Conservation (phyloP, 331 rosid species). For the Quercus tomentella region DNA sequence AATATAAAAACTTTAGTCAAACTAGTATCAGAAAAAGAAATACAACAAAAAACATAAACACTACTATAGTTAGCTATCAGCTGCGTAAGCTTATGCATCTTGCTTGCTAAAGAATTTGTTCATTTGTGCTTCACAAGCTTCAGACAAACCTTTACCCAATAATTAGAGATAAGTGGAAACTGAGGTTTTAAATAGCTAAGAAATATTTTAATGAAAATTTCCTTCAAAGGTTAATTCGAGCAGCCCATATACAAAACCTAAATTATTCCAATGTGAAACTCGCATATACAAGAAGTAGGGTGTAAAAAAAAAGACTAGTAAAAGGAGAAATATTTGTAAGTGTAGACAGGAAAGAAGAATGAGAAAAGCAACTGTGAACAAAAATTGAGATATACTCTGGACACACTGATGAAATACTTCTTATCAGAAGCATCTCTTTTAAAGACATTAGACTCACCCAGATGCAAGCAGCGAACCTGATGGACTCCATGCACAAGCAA, state of each 20-base stretch:
- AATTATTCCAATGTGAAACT: neutral
- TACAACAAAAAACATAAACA: neutral
- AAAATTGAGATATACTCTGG: neutral
- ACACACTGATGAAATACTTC: neutral
- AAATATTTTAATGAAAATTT: neutral
- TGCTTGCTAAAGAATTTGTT: neutral
- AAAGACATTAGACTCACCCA: constrained; percentile 32
- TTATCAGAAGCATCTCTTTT: neutral
- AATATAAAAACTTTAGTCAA: neutral
- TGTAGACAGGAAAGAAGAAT: neutral
- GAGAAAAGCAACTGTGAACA: neutral
- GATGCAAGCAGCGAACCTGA: constrained; percentile 45
- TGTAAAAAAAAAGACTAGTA: neutral
- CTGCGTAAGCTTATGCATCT: neutral
- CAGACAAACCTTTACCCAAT: neutral
- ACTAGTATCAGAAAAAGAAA: neutral
- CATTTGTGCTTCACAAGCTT: neutral
- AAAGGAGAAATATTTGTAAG: neutral
- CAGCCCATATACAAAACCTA: neutral
- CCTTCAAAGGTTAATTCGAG: neutral
- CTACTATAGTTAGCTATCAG: neutral
- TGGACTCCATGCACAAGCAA: constrained; percentile 52
- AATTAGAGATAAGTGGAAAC: neutral
- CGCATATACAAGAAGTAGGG: constrained; percentile 7
- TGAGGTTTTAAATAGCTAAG: neutral